Evolutionary conservation across 2,329 filamentous ascomycete species (phyloP).

Genomic region (Pezicula neosporulosa): DNA sequence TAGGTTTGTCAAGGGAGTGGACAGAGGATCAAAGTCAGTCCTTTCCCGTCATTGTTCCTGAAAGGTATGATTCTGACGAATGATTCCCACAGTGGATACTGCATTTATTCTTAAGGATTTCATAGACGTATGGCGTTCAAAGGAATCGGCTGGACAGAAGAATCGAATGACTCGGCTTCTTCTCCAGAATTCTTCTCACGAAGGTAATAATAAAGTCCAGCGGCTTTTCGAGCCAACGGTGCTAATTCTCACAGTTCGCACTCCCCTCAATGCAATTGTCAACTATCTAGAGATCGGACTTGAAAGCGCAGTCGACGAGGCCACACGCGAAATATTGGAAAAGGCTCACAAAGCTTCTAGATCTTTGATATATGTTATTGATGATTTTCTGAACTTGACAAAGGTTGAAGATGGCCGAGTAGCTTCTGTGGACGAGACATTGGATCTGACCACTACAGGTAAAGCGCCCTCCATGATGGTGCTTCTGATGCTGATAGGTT

Average conservation of each 20-base stretch:
- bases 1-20: constrained; percentile 17
- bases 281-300: constrained; percentile 22
- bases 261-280: constrained; percentile 17
- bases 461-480: not conserved
- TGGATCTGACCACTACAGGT: constrained; percentile 9
- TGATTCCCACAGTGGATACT: constrained; percentile 12
- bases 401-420: constrained; percentile 14
- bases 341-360: constrained; percentile 18
- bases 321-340: constrained; percentile 12
- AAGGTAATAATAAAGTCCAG: constrained; percentile 3
- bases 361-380: constrained; percentile 16
- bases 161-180: constrained; percentile 14
- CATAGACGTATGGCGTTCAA: constrained; percentile 19
- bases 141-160: constrained; percentile 15
- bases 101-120: constrained; percentile 17
- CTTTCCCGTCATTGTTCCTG: not conserved
- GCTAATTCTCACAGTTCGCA: constrained; percentile 8
- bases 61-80: not conserved
- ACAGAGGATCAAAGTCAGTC: constrained; percentile 17
- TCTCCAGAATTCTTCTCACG: constrained; percentile 19
- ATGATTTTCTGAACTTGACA: constrained; percentile 18
- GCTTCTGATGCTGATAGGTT: not conserved
- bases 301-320: constrained; percentile 13
- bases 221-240: not conserved
- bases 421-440: constrained; percentile 8